phyloP scores from a whole-genome alignment of 345 rosid species.

The Corymbia maculata region DNA sequence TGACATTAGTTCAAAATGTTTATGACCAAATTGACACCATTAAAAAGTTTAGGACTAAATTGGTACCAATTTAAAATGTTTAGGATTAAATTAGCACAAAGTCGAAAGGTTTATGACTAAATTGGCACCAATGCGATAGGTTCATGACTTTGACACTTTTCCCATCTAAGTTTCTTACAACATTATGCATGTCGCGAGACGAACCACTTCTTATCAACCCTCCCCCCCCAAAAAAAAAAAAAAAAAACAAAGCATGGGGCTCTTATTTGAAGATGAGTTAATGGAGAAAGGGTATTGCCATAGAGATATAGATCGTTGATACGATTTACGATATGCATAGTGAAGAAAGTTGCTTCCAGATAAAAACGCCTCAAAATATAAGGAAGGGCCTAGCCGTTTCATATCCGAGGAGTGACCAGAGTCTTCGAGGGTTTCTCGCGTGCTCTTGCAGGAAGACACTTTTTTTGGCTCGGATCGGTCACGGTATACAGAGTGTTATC shows the following conservation, averaged over 20 bases:
- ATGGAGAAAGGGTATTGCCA: neutral
- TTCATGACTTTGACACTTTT: too few species aligned
- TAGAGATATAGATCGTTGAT: neutral
- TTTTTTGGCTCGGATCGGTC: neutral
- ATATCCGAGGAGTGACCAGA: neutral
- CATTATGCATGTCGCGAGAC: neutral
- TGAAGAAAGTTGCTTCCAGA: neutral
- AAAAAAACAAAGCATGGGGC: neutral
- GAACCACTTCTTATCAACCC: neutral
- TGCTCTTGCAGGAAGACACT: neutral
- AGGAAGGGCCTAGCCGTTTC: neutral
- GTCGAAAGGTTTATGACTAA: too few species aligned
- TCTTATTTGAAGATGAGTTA: neutral
- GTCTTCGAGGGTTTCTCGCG: neutral
- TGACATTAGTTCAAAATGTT: too few species aligned
- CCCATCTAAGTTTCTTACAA: neutral
- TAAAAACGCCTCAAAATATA: neutral
- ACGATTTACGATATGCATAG: neutral
- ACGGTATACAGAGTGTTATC: neutral
- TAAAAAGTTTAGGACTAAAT: too few species aligned
- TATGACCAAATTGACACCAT: too few species aligned
- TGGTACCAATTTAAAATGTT: too few species aligned
- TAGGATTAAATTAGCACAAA: too few species aligned
- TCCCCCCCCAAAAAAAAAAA: too few species aligned
- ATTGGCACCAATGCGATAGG: too few species aligned